These are phyloP conservation scores for Coleophoma cylindrospora DNA, from an alignment of 2,329 filamentous ascomycete genomes.

Conservation along the genomic window DNA sequence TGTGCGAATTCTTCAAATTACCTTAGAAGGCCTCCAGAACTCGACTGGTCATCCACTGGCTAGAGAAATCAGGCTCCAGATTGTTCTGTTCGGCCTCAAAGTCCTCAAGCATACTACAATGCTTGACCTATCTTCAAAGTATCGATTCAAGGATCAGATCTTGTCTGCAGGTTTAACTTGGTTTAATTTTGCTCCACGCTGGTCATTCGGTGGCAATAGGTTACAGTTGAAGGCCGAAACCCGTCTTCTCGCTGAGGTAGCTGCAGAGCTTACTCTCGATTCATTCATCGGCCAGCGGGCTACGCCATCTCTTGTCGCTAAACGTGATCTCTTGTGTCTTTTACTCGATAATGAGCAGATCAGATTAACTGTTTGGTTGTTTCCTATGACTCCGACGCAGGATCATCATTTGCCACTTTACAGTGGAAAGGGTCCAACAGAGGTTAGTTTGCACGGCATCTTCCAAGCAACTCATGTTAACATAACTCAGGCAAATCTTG, in stretches of 20 bases:
- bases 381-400: conserved; percentile 65
- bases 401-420: conserved; percentile 31
- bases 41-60: conserved; percentile 79
- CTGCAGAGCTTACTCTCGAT: conserved; percentile 50
- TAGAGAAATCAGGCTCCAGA: conserved; percentile 85
- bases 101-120: conserved; percentile 71
- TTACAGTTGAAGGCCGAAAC: conserved; percentile 92
- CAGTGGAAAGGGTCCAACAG: conserved; percentile 33
- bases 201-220: conserved; percentile 94
- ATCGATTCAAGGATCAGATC: conserved; percentile 84
- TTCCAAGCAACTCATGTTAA: conserved; percentile 30
- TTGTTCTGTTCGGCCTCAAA: conserved; percentile 76
- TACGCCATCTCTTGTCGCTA: conserved; percentile 64
- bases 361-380: conserved; percentile 84
- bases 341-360: conserved; percentile 81
- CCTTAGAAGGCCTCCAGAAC: conserved; percentile 67
- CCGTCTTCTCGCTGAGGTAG: conserved; percentile 72
- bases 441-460: conserved; percentile 31
- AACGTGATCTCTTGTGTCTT: conserved; percentile 77
- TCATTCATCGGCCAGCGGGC: conserved; percentile 21
- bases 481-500: conserved; percentile 30
- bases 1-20: conserved; percentile 72
- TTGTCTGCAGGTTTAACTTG: conserved; percentile 82
- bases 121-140: conserved; percentile 58
- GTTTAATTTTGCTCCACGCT: conserved; percentile 79